These are phyloP conservation scores for Auricularia heimuer DNA, from an alignment of 768 basidiomycete species.

Conservation along the genomic window DNA sequence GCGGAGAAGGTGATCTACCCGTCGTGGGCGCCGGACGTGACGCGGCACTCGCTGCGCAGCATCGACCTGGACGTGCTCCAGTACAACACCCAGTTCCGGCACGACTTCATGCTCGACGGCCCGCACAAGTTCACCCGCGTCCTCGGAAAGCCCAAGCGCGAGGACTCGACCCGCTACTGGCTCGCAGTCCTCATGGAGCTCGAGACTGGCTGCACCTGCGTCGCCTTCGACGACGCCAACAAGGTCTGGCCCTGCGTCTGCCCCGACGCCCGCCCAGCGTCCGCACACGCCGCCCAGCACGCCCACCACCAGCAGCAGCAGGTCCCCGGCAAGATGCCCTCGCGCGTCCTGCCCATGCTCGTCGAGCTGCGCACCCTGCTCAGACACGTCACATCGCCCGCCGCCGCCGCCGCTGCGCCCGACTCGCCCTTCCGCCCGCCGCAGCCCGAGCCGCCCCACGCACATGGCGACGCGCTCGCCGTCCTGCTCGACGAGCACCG, in stretches of 20 bases:
- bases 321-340: constrained; percentile 34
- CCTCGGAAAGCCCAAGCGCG: constrained; percentile 60
- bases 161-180: constrained; percentile 78
- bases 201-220: constrained; percentile 72
- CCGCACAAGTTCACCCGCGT: constrained; percentile 75
- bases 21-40: not conserved
- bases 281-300: not conserved
- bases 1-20: not conserved
- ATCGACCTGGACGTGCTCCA: constrained; percentile 2
- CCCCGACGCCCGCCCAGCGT: constrained; percentile 21
- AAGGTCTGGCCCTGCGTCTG: constrained; percentile 28
- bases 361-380: constrained; percentile 73
- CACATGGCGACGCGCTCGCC: constrained; percentile 52
- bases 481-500: constrained; percentile 75
- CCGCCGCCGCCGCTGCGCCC: constrained; percentile 18
- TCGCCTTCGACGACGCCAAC: constrained; percentile 57
- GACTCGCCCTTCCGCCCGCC: constrained; percentile 17
- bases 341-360: constrained; percentile 60
- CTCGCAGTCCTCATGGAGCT: constrained; percentile 68
- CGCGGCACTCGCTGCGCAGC: not conserved
- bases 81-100: constrained; percentile 18
- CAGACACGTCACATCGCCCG: constrained; percentile 74
- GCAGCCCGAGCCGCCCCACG: constrained; percentile 44
- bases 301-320: not conserved
- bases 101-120: constrained; percentile 84